Conservation (phyloP, 441 rosid species). For the Hura crepitans region DNA sequence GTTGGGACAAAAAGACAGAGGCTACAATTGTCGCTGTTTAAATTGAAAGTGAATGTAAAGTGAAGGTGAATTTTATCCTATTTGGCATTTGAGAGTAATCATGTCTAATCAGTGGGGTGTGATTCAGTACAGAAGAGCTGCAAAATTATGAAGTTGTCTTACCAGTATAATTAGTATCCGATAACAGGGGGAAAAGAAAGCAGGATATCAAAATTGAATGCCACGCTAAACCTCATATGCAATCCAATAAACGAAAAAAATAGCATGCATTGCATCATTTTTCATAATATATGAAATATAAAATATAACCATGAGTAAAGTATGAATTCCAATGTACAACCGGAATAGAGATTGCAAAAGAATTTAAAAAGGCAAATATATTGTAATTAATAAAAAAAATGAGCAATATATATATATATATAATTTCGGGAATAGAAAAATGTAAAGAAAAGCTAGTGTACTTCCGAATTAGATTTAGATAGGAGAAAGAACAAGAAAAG, state of each 20-base stretch:
- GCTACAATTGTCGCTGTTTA: neutral
- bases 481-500: constrained; percentile 24
- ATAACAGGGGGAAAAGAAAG: neutral
- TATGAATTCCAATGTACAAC: neutral
- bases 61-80: no score
- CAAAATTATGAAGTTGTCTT: no score
- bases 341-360: constrained; percentile 10
- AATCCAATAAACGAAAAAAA: neutral
- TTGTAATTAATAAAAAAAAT: neutral
- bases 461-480: constrained; percentile 19
- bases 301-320: constrained; percentile 2
- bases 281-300: neutral
- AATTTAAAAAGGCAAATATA: constrained; percentile 1
- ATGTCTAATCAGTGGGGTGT: no score
- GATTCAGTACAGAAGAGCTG: no score
- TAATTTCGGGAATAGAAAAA: neutral
- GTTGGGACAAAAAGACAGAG: neutral
- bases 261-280: constrained; percentile 6
- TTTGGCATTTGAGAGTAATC: neutral
- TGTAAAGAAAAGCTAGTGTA: constrained; percentile 6
- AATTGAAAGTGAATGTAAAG: neutral
- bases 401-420: neutral
- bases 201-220: neutral
- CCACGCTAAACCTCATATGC: neutral
- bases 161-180: neutral